Percentiles rank a stretch among this genome's conserved stretches.
Evolutionary conservation across 2,329 filamentous ascomycete species (phyloP).

Genomic region (Cercospora berteroae): DNA sequence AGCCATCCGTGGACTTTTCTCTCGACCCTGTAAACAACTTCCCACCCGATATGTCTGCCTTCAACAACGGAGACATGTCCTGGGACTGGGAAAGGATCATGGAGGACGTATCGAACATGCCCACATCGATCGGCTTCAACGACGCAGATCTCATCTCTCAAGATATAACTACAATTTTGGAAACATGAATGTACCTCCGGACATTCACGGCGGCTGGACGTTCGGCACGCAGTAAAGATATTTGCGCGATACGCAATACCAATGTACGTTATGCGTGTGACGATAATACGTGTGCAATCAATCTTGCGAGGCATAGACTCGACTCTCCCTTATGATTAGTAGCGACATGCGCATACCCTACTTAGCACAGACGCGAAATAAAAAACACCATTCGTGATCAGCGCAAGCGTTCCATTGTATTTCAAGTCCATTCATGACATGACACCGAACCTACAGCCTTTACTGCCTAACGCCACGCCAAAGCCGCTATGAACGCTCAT

Average conservation of each 20-base stretch:
- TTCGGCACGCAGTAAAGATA: not conserved
- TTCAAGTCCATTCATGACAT: not conserved
- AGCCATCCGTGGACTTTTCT: not conserved
- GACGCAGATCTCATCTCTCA: not conserved
- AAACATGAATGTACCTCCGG: not conserved
- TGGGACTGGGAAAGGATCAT: slow-evolving; percentile 33
- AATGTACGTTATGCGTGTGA: not conserved
- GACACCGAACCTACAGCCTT: not conserved
- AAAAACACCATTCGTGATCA: not conserved
- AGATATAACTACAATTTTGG: not conserved
- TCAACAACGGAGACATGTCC: slow-evolving; percentile 14
- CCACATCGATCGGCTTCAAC: not conserved
- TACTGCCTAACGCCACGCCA: not conserved
- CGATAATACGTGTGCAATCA: not conserved
- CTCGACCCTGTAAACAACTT: not conserved
- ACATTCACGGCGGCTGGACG: not conserved
- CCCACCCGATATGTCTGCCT: not conserved
- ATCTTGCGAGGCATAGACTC: not conserved
- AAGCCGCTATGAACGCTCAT: not conserved
- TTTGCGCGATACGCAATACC: not conserved
- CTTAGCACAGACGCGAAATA: not conserved
- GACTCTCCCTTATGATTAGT: not conserved
- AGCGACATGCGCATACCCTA: not conserved
- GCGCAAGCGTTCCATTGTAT: not conserved
- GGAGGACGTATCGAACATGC: slow-evolving; percentile 23